Conservation (phyloP, 495 filamentous ascomycete genomes). For the Terfezia boudieri region DNA sequence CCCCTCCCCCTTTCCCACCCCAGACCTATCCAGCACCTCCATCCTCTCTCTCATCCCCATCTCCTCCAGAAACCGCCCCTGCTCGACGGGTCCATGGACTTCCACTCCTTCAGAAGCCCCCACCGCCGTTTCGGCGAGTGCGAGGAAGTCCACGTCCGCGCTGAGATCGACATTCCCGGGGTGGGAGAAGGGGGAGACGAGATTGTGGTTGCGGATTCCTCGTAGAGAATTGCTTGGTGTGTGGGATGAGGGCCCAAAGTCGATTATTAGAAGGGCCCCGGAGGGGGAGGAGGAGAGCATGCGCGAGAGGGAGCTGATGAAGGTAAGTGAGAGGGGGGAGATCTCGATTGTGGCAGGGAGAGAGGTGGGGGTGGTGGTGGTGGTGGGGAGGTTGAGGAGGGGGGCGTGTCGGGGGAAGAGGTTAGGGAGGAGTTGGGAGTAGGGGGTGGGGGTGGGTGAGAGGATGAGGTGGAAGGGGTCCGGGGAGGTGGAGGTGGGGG, state of each 20-base stretch:
- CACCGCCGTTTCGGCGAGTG: constrained; percentile 59
- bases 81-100: constrained; percentile 79
- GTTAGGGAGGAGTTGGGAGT: constrained; percentile 64
- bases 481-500: constrained; percentile 23
- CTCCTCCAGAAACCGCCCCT: constrained; percentile 49
- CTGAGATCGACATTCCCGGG: constrained; percentile 69
- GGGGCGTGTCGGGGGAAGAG: constrained; percentile 60
- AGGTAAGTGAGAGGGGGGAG: constrained; percentile 60
- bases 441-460: constrained; percentile 51
- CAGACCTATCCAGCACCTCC: constrained; percentile 34
- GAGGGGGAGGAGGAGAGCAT: constrained; percentile 62
- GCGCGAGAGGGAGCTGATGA: constrained; percentile 53
- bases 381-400: constrained; percentile 36
- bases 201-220: constrained; percentile 53
- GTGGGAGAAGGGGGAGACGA: constrained; percentile 48
- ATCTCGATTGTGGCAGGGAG: constrained; percentile 41
- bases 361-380: constrained; percentile 20
- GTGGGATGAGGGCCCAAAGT: constrained; percentile 63
- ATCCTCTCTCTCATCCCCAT: constrained; percentile 70
- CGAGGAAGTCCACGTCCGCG: constrained; percentile 79
- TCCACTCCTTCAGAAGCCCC: constrained; percentile 55
- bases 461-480: constrained; percentile 54
- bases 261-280: constrained; percentile 62
- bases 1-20: constrained; percentile 6
- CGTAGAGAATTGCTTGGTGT: constrained; percentile 73